Base-by-base conservation (phyloP, 768 basidiomycete genomes). In the Termitomyces sp. region DNA sequence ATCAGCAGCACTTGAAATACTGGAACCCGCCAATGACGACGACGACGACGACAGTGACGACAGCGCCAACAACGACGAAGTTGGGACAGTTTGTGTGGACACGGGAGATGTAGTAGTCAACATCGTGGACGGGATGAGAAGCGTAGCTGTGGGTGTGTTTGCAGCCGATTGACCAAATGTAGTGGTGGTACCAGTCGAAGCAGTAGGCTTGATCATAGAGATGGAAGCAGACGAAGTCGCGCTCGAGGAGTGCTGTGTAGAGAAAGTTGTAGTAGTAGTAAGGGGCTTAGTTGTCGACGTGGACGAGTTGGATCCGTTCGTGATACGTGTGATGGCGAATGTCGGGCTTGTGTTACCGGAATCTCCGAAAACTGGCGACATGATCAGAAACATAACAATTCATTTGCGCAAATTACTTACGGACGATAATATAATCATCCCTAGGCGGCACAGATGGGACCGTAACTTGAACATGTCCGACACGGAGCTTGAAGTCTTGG, bases 251-350 rank as follows among this genome's bases (percentile, higher is more conserved):
- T 61, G 56, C n/a, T 17, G 30, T 3, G 60, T 43, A 12, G 47
- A 34, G 22, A 5, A 22, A 15, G n/a, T 50, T 53, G 30, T 46
- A 34, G 38, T 19, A 45, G 26, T 38, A 43, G 22, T 14, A 6
- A 6, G 15, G 21, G 45, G 24, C 24, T 51, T 35, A 14, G 55
- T 51, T 7, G 62, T 54, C 22, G 44, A 53, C 15, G 59, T 30
- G 32, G 68, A 61, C 17, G 69, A 53, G 21, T 64, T 52, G 6
- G 57, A 35, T 3, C 64, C 63, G 26, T 58, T 68, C 19, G 71
- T 63, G 58, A 87, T 87, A 22, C 63, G 67, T 28, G 74, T 69
- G 57, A 90, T 90, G 1, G 76, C 80, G 64, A 90, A 89, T 38
- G 69, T 17, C 0, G 79, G 79, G 62, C 80, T 85, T 9, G 66